phyloP scores from a whole-genome alignment of 257 asterid species.

The Petunia axillaris region DNA sequence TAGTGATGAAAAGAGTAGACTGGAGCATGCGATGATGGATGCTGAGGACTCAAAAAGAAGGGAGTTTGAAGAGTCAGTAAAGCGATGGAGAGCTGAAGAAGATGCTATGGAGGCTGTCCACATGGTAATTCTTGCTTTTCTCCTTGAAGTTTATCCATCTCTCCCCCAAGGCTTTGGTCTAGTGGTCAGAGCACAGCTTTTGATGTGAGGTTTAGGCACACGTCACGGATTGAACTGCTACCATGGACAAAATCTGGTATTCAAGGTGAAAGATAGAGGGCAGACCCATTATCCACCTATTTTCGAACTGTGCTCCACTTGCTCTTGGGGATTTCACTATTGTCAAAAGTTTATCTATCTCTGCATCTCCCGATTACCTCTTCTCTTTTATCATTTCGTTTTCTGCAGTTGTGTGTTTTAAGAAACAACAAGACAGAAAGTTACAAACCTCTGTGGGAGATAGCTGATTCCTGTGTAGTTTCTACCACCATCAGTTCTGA shows the following conservation, averaged over 20 bases:
- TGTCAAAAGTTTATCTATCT: background rate
- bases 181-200: too few relatives aligned
- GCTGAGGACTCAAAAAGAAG: slow-evolving; percentile 48
- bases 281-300: too few relatives aligned
- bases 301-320: too few relatives aligned
- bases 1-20: slow-evolving; percentile 41
- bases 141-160: slow-evolving; percentile 19
- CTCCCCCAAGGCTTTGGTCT: background rate
- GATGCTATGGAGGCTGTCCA: slow-evolving; percentile 54
- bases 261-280: too few relatives aligned
- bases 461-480: slow-evolving; percentile 4
- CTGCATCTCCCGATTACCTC: background rate
- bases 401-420: background rate
- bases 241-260: too few relatives aligned
- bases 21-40: slow-evolving; percentile 49
- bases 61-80: slow-evolving; percentile 54
- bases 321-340: too few relatives aligned
- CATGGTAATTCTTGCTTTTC: slow-evolving; percentile 45
- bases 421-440: background rate
- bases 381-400: slow-evolving; percentile 9
- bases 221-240: too few relatives aligned
- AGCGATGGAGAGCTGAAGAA: slow-evolving; percentile 59
- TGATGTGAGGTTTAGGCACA: too few relatives aligned
- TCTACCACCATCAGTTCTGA: background rate
- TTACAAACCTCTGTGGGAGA: slow-evolving; percentile 1